A percentile compares a stretch with the other conserved stretches of the same genome.
phyloP scores from a whole-genome alignment of 306 rosid genomes.

The Glycine latifolia region DNA sequence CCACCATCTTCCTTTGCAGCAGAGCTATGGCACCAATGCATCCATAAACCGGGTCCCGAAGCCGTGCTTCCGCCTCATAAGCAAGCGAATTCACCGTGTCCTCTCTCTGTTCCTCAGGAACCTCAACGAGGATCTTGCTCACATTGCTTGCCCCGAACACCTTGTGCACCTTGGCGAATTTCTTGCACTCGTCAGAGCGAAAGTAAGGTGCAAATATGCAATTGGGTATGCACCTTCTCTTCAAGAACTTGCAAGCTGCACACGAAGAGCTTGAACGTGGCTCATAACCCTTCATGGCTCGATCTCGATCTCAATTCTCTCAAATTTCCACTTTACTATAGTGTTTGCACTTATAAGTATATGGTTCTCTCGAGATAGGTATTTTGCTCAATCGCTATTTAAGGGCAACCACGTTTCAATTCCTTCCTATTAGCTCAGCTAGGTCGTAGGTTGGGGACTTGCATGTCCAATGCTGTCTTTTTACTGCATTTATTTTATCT shows the following conservation, averaged over 20 bases:
- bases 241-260: constrained; percentile 91
- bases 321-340: too few relatives aligned
- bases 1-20: constrained; percentile 72
- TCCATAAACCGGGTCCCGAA: constrained; percentile 86
- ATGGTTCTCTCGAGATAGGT: constrained; percentile 22
- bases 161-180: constrained; percentile 89
- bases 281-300: constrained; percentile 70
- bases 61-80: constrained; percentile 87
- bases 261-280: constrained; percentile 89
- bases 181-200: constrained; percentile 76
- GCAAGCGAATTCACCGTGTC: constrained; percentile 89
- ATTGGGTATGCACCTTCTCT: constrained; percentile 77
- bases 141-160: constrained; percentile 98
- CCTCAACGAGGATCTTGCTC: constrained; percentile 87
- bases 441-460: constrained; percentile 50
- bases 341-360: background rate
- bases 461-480: constrained; percentile 50
- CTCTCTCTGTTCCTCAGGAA: constrained; percentile 81
- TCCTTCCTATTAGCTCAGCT: constrained; percentile 39
- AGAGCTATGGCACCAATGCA: constrained; percentile 91
- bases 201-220: constrained; percentile 94
- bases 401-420: constrained; percentile 22
- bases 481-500: background rate
- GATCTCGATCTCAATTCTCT: too few relatives aligned
- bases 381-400: constrained; percentile 30